Base-by-base conservation (phyloP, 108 stramenopile genomes). In the Cylindrotheca fusiformis region DNA sequence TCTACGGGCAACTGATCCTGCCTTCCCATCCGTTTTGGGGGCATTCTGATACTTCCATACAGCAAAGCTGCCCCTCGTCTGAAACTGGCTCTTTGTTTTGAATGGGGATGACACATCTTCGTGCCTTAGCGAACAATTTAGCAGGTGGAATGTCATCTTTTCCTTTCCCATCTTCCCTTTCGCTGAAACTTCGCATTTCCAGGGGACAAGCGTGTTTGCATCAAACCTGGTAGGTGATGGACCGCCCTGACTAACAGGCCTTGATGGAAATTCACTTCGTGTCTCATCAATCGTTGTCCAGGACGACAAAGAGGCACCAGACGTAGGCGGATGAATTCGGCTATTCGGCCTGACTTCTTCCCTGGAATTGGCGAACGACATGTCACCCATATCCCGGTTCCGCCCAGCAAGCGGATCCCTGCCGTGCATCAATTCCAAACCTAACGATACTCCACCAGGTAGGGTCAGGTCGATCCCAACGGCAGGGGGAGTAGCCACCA, bases 401-500 rank as follows among this genome's bases (percentile, higher is more conserved):
- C 69, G 55, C 61, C 65, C 74, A 8, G 66, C 85, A 26, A 74
- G 62, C 17, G 75, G 81, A 68, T 93, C 88, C 44, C 86, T 68
- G 24, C 88, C 92, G 63, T 84, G 85, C 81, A 87, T 79, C 47
- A 87, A 59, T 67, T 90, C 93, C 57, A 90, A 62, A 20, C 89
- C 88, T 19, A 89, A 63, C 5, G 86, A 80, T 19, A 91, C 54
- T 8, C 93, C 93, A 32, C 93, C 93, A 4, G 89, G 84, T 48
- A 91, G 50, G 4, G 87, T 94, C 24, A 94, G 29, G 69, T 94
- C 89, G 25, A 94, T 77, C 31, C 84, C 78, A 20, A 91, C 55
- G 0, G 89, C 89, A 27, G 93, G 86, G 44, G 86, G 86, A 5
- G 88, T 90, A 21, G 75, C 86, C n/a, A 94, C 86, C n/a, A 78